These are phyloP conservation scores for Edaphochlamys debaryana DNA, from an alignment of 139 green algal genomes.

Conservation along the genomic window DNA sequence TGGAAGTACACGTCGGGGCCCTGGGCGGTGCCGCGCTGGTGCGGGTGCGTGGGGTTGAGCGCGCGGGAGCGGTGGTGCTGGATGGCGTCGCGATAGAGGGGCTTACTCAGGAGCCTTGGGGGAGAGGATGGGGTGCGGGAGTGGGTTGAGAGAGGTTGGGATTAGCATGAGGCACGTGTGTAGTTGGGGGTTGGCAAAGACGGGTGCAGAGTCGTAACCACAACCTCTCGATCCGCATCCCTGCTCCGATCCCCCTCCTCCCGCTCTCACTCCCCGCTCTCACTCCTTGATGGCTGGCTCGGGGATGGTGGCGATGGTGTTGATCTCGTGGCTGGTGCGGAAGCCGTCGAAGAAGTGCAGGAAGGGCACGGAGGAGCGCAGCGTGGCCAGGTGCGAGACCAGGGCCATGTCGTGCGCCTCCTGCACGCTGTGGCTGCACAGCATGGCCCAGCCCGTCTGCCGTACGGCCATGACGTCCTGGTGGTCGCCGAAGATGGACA, in stretches of 20 bases:
- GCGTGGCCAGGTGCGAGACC: conserved; percentile 63
- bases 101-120: conserved; percentile 17
- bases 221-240: background rate
- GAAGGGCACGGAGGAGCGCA: conserved; percentile 55
- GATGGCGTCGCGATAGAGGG: conserved; percentile 30
- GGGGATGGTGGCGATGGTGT: conserved; percentile 42
- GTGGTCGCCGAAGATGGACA: conserved; percentile 75
- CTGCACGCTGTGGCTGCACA: conserved; percentile 70
- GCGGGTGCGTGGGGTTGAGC: conserved; percentile 57
- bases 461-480: conserved; percentile 69
- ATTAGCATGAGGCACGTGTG: too few species aligned
- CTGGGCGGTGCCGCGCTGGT: conserved; percentile 64
- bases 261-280: too few species aligned
- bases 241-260: too few species aligned
- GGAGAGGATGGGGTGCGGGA: too few species aligned
- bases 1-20: conserved; percentile 68
- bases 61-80: conserved; percentile 41
- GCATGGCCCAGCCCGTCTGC: conserved; percentile 67
- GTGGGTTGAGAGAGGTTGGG: too few species aligned
- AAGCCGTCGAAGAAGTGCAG: conserved; percentile 66
- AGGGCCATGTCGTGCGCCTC: conserved; percentile 71
- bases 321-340: conserved; percentile 62
- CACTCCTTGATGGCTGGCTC: conserved; percentile 10
- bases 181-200: too few species aligned
- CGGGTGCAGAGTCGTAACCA: too few species aligned